A percentile compares a stretch with the other conserved stretches of the same genome.
Conservation (phyloP, 306 rosid species). For the Acacia confusa region DNA sequence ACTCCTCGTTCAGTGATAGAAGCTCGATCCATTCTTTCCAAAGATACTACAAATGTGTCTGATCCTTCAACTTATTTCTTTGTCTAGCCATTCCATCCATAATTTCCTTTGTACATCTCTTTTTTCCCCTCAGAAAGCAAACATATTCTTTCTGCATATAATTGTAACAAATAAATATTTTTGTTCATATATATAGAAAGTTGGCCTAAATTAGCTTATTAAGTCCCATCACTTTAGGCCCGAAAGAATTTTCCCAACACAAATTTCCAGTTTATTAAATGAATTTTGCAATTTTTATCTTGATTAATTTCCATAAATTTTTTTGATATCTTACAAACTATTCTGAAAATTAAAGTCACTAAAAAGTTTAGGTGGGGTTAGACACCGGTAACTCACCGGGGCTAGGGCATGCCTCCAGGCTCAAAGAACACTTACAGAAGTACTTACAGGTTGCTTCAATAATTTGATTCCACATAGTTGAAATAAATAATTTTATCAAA, state of each 20-base stretch:
- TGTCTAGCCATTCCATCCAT: not conserved
- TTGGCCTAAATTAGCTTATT: not conserved
- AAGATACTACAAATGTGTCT: slow-evolving; percentile 67
- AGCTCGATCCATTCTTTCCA: slow-evolving; percentile 90
- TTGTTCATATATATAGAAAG: not conserved
- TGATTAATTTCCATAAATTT: not conserved
- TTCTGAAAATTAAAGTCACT: not conserved
- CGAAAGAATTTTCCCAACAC: not conserved
- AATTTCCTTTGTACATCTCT: not conserved
- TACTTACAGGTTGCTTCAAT: too few species aligned
- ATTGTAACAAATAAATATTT: not conserved
- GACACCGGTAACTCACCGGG: too few species aligned
- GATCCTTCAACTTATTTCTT: slow-evolving; percentile 68
- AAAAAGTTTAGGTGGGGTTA: too few species aligned
- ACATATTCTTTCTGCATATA: not conserved
- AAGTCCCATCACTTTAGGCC: not conserved
- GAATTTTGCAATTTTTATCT: not conserved
- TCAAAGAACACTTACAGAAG: too few species aligned
- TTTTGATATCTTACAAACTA: not conserved
- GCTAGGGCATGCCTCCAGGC: too few species aligned
- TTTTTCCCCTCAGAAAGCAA: not conserved
- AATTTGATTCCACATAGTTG: not conserved
- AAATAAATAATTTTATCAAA: too few species aligned
- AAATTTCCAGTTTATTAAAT: not conserved
- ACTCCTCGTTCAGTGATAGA: slow-evolving; percentile 92